phyloP scores from a whole-genome alignment of 2,329 filamentous ascomycete genomes.

The Colletotrichum sp. region DNA sequence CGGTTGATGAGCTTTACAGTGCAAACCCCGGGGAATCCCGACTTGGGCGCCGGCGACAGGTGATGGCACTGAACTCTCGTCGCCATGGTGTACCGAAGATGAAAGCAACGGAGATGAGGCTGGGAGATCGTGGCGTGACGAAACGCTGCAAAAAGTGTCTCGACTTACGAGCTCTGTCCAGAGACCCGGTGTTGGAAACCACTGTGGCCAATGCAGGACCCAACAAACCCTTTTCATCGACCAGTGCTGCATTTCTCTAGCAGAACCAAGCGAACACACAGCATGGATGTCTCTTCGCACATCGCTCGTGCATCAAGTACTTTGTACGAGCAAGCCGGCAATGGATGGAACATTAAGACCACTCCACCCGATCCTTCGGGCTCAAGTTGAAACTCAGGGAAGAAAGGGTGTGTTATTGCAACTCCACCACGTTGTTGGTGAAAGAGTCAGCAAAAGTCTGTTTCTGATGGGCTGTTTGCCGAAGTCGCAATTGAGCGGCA shows the following conservation, averaged over 20 bases:
- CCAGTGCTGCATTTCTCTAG: not conserved
- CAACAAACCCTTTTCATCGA: not conserved
- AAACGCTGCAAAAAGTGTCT: not conserved
- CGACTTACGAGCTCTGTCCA: not conserved
- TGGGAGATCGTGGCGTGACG: not conserved
- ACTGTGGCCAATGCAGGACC: not conserved
- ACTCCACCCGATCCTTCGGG: not conserved
- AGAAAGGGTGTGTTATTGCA: not conserved
- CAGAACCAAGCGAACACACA: not conserved
- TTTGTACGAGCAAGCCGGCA: not conserved
- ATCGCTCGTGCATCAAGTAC: not conserved
- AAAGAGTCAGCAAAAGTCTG: not conserved
- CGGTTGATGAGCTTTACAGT: not conserved
- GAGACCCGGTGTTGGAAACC: not conserved
- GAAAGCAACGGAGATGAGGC: not conserved
- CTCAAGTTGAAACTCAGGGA: slow-evolving; percentile 9
- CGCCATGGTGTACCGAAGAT: not conserved
- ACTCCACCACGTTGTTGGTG: not conserved
- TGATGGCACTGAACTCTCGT: not conserved
- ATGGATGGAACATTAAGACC: not conserved
- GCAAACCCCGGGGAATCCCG: not conserved
- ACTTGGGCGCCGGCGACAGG: not conserved
- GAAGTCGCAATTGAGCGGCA: not conserved
- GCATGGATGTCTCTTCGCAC: not conserved
- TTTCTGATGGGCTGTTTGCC: not conserved